Evolutionary conservation across 164 flowering plant species (phyloP).

Genomic region (Litsea cubeba): DNA sequence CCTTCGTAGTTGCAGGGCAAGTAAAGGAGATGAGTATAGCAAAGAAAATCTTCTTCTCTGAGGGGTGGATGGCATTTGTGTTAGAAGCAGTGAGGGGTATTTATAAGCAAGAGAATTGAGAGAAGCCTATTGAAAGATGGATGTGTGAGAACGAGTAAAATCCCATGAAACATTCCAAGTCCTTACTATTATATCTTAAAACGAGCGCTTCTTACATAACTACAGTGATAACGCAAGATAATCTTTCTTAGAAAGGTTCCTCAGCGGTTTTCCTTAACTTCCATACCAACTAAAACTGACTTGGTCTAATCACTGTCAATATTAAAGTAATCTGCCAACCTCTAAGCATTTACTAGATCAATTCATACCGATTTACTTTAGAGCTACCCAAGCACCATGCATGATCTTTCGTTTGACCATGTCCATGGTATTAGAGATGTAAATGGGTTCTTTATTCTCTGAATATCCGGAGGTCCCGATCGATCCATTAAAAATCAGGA

Average conservation of each 20-base stretch:
- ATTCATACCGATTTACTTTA: too few species aligned
- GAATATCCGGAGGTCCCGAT: accelerated
- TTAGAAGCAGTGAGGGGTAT: not conserved
- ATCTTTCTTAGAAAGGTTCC: not conserved
- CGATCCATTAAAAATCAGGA: too few species aligned
- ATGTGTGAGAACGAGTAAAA: too few species aligned
- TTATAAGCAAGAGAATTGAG: not conserved
- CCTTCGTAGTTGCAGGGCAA: not conserved
- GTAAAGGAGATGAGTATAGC: not conserved
- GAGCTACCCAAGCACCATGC: too few species aligned
- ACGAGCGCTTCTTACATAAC: too few species aligned
- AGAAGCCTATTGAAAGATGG: not conserved
- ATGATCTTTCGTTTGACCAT: too few species aligned
- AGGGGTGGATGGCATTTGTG: not conserved
- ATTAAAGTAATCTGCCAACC: not conserved
- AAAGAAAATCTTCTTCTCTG: not conserved
- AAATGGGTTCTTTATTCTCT: too few species aligned
- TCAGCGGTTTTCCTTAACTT: not conserved
- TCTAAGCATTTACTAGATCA: too few species aligned
- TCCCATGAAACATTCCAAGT: too few species aligned
- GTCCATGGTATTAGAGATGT: too few species aligned
- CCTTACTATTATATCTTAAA: too few species aligned
- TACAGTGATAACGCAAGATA: not conserved
- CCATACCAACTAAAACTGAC: not conserved
- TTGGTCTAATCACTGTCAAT: not conserved